Evolutionary conservation across 2,329 filamentous ascomycete species (phyloP), one percentile per base, ranked within the genome.

Genomic region (Talaromyces sp.): DNA sequence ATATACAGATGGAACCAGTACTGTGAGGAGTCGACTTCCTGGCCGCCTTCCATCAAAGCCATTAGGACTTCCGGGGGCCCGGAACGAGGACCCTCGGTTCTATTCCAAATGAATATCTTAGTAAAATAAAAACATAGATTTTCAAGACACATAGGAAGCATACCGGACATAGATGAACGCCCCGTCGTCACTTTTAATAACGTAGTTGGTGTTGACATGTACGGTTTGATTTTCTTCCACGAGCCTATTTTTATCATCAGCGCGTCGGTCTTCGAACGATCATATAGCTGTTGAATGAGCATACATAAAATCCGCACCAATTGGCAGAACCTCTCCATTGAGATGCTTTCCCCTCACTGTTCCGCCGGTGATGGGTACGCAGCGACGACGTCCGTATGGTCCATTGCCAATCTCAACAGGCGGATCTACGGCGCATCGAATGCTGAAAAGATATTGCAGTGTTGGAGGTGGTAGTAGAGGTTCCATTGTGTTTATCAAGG

Each of bases 1-100:
- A 73, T 64, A 39, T 73, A 70, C 4, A 74, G 60, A 62, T 73
- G 70, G 22, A 73, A 72, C 71, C 71, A 72, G 49, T 72, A 73
- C 49, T 68, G 61, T 17, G 64, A 69, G 6, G 69, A 68, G 50
- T 73, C 70, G 1, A 74, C 71, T 2, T 67, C 68, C 1, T 69
- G 69, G 7, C 72, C 68, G 9, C 58, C 58, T 25, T 73, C 69
- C 70, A 73, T 73, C 43, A 73, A 52, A 10, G 70, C 69, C 37
- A 68, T 39, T 3, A 74, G 59, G 1, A 73, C 70, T 27, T 74
- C 70, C 0, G 71, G 70, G 1, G 71, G 71, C 0, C 71, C 71
- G 15, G 71, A 68, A 8, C 71, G 67, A 6, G 71, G 72, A 7
- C 45, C 45, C 10, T 49, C 45, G 3, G 45, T 49, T 25, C 45